phyloP scores from a whole-genome alignment of 177 flowering plant species.

The Vitis hybrid region DNA sequence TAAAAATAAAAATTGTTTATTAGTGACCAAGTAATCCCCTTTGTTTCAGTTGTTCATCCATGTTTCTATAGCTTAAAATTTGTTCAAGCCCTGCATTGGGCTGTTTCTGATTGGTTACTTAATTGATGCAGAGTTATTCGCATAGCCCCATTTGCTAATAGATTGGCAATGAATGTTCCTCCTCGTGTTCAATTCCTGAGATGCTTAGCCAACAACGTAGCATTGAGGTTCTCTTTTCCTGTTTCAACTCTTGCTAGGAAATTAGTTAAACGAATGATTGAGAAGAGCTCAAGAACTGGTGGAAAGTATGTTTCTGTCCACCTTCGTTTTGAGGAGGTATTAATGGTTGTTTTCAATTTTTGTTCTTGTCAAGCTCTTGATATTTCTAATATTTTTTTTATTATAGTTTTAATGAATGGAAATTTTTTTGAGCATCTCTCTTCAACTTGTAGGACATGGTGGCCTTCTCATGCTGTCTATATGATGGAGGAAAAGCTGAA shows the following conservation, averaged over 20 bases:
- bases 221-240: conserved; percentile 67
- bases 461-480: conserved; percentile 91
- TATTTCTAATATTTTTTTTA: not conserved
- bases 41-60: too few species aligned
- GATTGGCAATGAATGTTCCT: conserved; percentile 77
- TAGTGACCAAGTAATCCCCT: too few species aligned
- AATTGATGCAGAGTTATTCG: conserved; percentile 61
- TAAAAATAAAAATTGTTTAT: not conserved
- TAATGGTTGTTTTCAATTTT: not conserved
- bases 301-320: conserved; percentile 86
- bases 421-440: not conserved
- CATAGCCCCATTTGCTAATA: conserved; percentile 89
- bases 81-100: too few species aligned
- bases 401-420: not conserved
- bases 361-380: not conserved
- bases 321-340: conserved; percentile 93
- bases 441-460: conserved; percentile 77
- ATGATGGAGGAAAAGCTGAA: conserved; percentile 75
- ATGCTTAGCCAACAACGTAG: conserved; percentile 80
- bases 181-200: conserved; percentile 67
- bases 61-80: too few species aligned
- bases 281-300: conserved; percentile 48
- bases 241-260: conserved; percentile 55
- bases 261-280: conserved; percentile 59
- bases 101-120: not conserved